Base-by-base conservation (phyloP, 208 protist genomes). In the Trypanosoma congolense region DNA sequence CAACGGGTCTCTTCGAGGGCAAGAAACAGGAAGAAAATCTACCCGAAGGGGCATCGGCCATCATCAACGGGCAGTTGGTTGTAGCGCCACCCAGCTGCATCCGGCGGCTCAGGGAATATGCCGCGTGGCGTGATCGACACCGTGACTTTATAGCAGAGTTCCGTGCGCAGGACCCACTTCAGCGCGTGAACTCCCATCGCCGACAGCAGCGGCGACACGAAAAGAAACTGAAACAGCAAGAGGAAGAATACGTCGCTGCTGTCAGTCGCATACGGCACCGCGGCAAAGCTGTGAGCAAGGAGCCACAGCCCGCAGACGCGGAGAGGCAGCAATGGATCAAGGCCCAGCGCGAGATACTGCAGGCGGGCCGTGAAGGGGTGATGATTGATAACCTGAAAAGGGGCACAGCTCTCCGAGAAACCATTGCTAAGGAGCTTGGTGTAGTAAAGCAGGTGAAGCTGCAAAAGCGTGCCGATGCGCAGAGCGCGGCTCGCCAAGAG, bases 41-140 rank as follows among this genome's bases (percentile, higher is more conserved):
- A n/a, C 44, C 50, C 3, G n/a, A 40, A 24, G 47, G 42, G 1
- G 48, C 46, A 19, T 30, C n/a, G 2, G 64, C 40, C 30, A 26
- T 24, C 28, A 31, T 62, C 21, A 55, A 56, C 30, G 55, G 55
- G 19, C 19, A 49, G 6, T 4, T 45, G 6, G 38, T 60, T 4
- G 42, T 56, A 12, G 43, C 30, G 2, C 25, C 47, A 21, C 5
- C 25, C 25, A 4, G 21, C 22, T 77, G 73, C 61, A 65, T 70
- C 26, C 57, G 48, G n/a, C 56, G 57, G 41, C 46, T 74, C 54
- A 62, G 48, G 21, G 67, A 69, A 12, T 86, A 82, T 41, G 59
- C 25, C 9, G 16, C 63, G 24, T 90, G 82, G 82, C 67, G 74
- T 1, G 66, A 73, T 5, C 63, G 67, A 21, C 85, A 87, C 70